A percentile compares a stretch with the other conserved stretches of the same genome.
Evolutionary conservation across 352 stramenopile species (phyloP).

Genomic region (Phytophthora pistaciae): DNA sequence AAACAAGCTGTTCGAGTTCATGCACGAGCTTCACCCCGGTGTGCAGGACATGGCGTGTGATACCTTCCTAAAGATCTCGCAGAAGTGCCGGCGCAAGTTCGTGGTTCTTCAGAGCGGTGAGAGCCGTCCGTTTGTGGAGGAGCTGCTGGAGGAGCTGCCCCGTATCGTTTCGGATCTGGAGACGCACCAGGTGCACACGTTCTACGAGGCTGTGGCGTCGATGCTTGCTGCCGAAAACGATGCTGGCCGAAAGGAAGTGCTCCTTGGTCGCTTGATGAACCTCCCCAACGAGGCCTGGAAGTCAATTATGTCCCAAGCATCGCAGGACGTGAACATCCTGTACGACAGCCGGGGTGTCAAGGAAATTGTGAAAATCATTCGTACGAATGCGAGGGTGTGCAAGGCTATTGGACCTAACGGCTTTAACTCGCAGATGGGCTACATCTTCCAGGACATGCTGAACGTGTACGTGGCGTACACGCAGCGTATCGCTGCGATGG

Average conservation of each 20-base stretch:
- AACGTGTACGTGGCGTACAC: conserved; percentile 99
- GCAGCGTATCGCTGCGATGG: conserved; percentile 94
- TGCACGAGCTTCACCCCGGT: conserved; percentile 99
- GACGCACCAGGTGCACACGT: conserved; percentile 99
- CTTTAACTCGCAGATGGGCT: conserved; percentile 98
- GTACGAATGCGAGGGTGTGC: conserved; percentile 98
- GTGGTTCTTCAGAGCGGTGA: conserved; percentile 97
- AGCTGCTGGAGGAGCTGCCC: conserved; percentile 95
- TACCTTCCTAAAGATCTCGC: conserved; percentile 99
- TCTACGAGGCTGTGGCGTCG: conserved; percentile 98
- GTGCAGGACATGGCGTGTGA: conserved; percentile 99
- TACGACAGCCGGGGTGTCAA: conserved; percentile 85
- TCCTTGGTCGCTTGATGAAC: conserved; percentile 96
- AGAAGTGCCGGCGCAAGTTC: conserved; percentile 98
- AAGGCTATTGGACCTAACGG: conserved; percentile 94
- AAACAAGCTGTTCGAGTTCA: conserved; percentile 99
- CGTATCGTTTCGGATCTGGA: conserved; percentile 98
- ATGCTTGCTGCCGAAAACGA: conserved; percentile 85
- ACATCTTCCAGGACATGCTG: conserved; percentile 99
- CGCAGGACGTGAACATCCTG: conserved; percentile 80
- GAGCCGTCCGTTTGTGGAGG: conserved; percentile 95
- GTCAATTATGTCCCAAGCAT: conserved; percentile 84
- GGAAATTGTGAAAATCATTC: conserved; percentile 98
- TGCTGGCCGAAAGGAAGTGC: conserved; percentile 87
- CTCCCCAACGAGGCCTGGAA: conserved; percentile 94